Evolutionary conservation across 2,329 filamentous ascomycete species (phyloP).

Genomic region (Alternaria rosae): DNA sequence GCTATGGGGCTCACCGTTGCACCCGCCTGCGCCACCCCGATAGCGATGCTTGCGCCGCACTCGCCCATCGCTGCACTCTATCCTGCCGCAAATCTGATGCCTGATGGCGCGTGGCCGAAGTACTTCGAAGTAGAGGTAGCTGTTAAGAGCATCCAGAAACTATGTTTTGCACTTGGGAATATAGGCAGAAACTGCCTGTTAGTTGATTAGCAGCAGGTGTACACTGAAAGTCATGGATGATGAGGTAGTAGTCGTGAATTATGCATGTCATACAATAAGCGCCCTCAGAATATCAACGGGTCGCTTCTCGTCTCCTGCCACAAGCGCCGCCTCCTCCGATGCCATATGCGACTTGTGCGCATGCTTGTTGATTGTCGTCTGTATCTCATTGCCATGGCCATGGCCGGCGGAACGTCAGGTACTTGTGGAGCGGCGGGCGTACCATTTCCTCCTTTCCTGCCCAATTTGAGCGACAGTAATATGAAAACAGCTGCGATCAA

Average conservation of each 20-base stretch:
- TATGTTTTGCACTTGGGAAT: background rate
- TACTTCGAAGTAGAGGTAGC: slow-evolving; percentile 30
- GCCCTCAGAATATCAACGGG: background rate
- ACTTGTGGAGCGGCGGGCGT: slow-evolving; percentile 23
- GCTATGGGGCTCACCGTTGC: slow-evolving; percentile 22
- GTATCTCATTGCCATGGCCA: slow-evolving; percentile 10
- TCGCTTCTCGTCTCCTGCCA: slow-evolving; percentile 31
- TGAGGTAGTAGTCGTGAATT: slow-evolving; percentile 20
- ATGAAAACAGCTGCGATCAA: slow-evolving; percentile 85
- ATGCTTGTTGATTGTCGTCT: slow-evolving; percentile 26
- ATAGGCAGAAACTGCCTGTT: background rate
- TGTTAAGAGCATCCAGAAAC: slow-evolving; percentile 19
- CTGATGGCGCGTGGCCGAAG: slow-evolving; percentile 30
- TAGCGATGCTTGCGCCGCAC: slow-evolving; percentile 34
- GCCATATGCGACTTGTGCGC: slow-evolving; percentile 40
- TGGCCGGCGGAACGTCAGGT: slow-evolving; percentile 30
- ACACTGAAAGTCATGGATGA: background rate
- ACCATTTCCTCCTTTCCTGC: slow-evolving; percentile 44
- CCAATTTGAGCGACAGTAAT: slow-evolving; percentile 85
- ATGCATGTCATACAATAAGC: background rate
- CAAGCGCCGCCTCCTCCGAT: slow-evolving; percentile 46
- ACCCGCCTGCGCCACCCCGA: slow-evolving; percentile 29
- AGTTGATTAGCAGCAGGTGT: too few species aligned
- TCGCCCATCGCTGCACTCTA: slow-evolving; percentile 47
- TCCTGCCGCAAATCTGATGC: slow-evolving; percentile 31